Percentiles rank a stretch among this genome's conserved stretches.
phyloP scores from a whole-genome alignment of 306 rosid genomes.

The Leucaena leucocephala region DNA sequence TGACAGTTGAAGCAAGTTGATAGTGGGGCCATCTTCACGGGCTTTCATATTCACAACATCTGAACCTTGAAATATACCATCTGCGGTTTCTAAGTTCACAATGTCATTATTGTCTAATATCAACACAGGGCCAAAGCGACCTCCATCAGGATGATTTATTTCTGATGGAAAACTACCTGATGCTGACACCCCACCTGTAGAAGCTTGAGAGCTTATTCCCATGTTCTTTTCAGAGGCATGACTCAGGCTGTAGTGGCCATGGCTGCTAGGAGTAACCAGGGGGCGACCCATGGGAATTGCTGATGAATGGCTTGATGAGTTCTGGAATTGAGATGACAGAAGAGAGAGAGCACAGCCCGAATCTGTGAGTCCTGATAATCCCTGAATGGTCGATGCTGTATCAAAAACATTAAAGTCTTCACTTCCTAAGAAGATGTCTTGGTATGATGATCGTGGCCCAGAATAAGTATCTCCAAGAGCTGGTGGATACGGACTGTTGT shows the following conservation, averaged over 20 bases:
- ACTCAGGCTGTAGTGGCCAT: conserved; percentile 52
- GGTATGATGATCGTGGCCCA: conserved; percentile 49
- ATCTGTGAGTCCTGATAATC: conserved; percentile 58
- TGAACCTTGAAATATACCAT: conserved; percentile 59
- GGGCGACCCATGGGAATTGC: conserved; percentile 55
- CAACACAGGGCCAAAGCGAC: conserved; percentile 49
- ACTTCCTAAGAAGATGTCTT: conserved; percentile 54
- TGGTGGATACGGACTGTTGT: conserved; percentile 44
- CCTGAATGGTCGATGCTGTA: conserved; percentile 57
- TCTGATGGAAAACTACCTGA: conserved; percentile 55
- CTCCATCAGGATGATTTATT: conserved; percentile 51
- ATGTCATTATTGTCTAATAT: conserved; percentile 48
- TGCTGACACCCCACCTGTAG: conserved; percentile 47
- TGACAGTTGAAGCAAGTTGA: conserved; percentile 77
- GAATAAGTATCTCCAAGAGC: conserved; percentile 38
- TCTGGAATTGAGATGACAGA: conserved; percentile 90
- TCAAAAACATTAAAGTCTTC: conserved; percentile 58
- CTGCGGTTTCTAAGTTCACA: conserved; percentile 52
- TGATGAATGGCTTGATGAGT: conserved; percentile 60
- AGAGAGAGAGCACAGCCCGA: conserved; percentile 93
- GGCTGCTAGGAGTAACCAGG: conserved; percentile 50
- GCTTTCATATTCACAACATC: conserved; percentile 49
- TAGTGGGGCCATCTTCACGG: conserved; percentile 55
- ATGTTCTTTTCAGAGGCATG: conserved; percentile 56
- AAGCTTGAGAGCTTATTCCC: conserved; percentile 58